Conservation (phyloP, 768 basidiomycete species). For the Lactarius sanguifluus region DNA sequence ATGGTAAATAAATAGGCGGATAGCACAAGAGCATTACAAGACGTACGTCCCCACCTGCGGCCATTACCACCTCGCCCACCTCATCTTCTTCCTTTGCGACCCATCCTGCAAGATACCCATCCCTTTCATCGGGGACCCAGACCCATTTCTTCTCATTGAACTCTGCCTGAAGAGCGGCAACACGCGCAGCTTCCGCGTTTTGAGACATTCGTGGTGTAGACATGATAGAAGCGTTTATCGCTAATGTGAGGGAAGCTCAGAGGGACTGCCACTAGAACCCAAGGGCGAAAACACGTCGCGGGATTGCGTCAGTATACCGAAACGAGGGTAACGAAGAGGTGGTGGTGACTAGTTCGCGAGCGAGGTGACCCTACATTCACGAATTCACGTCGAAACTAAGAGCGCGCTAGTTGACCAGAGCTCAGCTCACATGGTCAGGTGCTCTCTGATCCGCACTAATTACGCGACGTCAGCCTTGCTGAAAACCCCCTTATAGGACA, state of each 20-base stretch:
- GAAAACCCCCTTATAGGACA: not conserved
- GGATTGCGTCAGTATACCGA: conserved; percentile 9
- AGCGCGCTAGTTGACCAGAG: conserved; percentile 16
- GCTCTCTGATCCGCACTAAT: not conserved
- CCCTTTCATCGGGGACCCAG: conserved; percentile 91
- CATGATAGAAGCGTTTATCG: conserved; percentile 31
- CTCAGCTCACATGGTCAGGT: conserved; percentile 14
- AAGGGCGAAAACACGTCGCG: conserved; percentile 6
- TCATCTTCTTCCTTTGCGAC: conserved; percentile 86
- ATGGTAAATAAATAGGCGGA: conserved; percentile 34
- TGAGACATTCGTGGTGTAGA: conserved; percentile 41
- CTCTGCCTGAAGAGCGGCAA: conserved; percentile 89
- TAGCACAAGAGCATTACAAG: conserved; percentile 4
- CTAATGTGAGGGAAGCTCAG: not conserved
- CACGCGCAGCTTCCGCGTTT: conserved; percentile 67
- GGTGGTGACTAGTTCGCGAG: not conserved
- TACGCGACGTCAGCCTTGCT: not conserved
- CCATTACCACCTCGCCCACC: conserved; percentile 79
- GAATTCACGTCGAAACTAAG: not conserved
- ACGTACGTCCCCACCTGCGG: conserved; percentile 76
- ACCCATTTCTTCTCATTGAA: conserved; percentile 99
- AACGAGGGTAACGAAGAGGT: not conserved
- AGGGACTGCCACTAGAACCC: conserved; percentile 3
- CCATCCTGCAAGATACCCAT: conserved; percentile 95
- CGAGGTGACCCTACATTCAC: conserved; percentile 18